Conservation (phyloP, 345 rosid genomes). For the Raphanus sativus region DNA sequence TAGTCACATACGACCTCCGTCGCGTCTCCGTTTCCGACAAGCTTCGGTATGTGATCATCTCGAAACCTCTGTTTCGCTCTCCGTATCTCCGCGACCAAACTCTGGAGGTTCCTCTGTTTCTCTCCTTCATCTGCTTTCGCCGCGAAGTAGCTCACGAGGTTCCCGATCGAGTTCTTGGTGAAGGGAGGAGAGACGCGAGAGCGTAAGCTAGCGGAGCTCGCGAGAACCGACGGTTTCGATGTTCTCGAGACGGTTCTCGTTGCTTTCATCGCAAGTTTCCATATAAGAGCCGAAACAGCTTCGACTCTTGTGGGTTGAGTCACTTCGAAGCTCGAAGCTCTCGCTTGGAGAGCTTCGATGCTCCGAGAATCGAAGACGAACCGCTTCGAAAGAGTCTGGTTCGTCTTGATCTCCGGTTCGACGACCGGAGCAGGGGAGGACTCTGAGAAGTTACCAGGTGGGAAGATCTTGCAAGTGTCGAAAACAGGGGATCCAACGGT, state of each 20-base stretch:
- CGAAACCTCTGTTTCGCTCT: constrained; percentile 37
- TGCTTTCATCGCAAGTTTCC: constrained; percentile 40
- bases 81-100: constrained; percentile 24
- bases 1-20: constrained; percentile 17
- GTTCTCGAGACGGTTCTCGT: constrained; percentile 26
- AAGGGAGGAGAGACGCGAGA: constrained; percentile 30
- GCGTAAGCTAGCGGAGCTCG: constrained; percentile 44
- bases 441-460: constrained; percentile 33
- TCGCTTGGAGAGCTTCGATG: constrained; percentile 31
- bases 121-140: constrained; percentile 27
- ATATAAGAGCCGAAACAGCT: constrained; percentile 51
- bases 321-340: constrained; percentile 38
- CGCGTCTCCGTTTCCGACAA: constrained; percentile 12
- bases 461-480: constrained; percentile 18
- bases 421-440: constrained; percentile 38
- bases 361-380: constrained; percentile 23
- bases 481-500: constrained; percentile 28
- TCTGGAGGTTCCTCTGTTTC: constrained; percentile 31
- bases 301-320: constrained; percentile 49
- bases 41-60: constrained; percentile 18
- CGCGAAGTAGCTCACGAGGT: constrained; percentile 42
- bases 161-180: constrained; percentile 46
- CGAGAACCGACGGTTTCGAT: constrained; percentile 39
- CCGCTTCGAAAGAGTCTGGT: constrained; percentile 29
- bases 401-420: constrained; percentile 32